phyloP scores from a whole-genome alignment of 495 filamentous ascomycete species.

The Aspergillus avenaceus region DNA sequence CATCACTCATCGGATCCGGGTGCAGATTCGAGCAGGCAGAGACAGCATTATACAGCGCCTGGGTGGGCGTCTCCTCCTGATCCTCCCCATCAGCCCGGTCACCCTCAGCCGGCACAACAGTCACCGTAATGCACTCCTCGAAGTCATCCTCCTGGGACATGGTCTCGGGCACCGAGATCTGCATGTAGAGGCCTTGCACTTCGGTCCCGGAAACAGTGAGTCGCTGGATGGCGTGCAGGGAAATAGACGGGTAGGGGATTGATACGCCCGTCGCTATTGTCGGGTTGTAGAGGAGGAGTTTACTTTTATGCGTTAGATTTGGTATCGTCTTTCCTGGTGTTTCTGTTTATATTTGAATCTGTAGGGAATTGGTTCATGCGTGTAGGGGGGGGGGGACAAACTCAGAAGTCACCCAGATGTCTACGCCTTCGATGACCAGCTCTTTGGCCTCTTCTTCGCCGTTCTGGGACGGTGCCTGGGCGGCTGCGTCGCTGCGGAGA shows the following conservation, averaged over 20 bases:
- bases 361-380: too few relatives aligned
- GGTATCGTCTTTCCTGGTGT: too few relatives aligned
- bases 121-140: conserved; percentile 67
- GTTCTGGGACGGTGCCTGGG: conserved; percentile 12
- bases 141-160: conserved; percentile 55
- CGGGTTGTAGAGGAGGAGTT: conserved; percentile 68
- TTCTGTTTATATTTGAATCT: neutral
- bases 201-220: conserved; percentile 41
- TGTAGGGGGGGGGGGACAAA: conserved; percentile 47
- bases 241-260: conserved; percentile 85
- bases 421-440: conserved; percentile 48
- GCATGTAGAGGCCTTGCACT: conserved; percentile 71
- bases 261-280: conserved; percentile 57
- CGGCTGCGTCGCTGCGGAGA: conserved; percentile 17
- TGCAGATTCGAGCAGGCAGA: conserved; percentile 86
- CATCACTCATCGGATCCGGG: conserved; percentile 65
- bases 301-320: conserved; percentile 39
- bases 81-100: conserved; percentile 20
- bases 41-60: conserved; percentile 70
- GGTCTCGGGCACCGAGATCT: conserved; percentile 57
- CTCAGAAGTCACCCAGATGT: conserved; percentile 78
- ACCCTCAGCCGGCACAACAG: conserved; percentile 54
- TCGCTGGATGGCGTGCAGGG: conserved; percentile 80
- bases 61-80: conserved; percentile 33
- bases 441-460: conserved; percentile 37